phyloP scores from a whole-genome alignment of 164 flowering plant species.

The Macadamia tetraphylla region DNA sequence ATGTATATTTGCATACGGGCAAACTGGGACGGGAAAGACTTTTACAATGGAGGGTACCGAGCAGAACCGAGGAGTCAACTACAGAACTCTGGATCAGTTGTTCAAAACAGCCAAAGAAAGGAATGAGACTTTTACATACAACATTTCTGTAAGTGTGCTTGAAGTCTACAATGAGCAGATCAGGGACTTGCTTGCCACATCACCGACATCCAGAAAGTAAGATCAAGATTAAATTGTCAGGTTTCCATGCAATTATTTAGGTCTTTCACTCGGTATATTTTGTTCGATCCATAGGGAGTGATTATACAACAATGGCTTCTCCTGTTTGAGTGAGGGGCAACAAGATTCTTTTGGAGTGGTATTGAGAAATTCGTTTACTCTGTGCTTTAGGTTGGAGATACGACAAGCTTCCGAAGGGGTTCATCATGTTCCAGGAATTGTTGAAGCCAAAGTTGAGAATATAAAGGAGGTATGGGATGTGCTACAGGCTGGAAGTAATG shows the following conservation, averaged over 20 bases:
- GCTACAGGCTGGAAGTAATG: constrained; percentile 75
- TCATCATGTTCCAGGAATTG: constrained; percentile 82
- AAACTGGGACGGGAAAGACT: constrained; percentile 93
- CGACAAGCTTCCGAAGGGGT: constrained; percentile 79
- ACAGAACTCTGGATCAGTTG: constrained; percentile 70
- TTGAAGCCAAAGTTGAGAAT: constrained; percentile 71
- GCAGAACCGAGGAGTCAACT: constrained; percentile 78
- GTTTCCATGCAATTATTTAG: not conserved
- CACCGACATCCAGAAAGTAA: constrained; percentile 68
- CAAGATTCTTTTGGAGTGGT: not conserved
- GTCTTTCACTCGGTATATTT: too few relatives aligned
- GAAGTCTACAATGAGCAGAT: constrained; percentile 95
- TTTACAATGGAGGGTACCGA: constrained; percentile 92
- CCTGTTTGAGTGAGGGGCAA: not conserved
- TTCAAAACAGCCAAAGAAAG: constrained; percentile 59
- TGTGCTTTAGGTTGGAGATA: constrained; percentile 62
- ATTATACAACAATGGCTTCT: too few relatives aligned
- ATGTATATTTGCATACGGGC: constrained; percentile 93
- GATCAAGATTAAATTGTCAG: constrained; percentile 12
- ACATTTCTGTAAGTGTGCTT: constrained; percentile 80
- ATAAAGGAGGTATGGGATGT: constrained; percentile 74
- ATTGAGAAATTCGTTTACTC: constrained; percentile 1
- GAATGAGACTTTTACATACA: constrained; percentile 45
- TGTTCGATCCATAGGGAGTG: too few relatives aligned
- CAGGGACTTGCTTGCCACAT: constrained; percentile 65